These are phyloP conservation scores for Kitagawia praeruptora DNA, from an alignment of 129 eudicot genomes.

Conservation along the genomic window DNA sequence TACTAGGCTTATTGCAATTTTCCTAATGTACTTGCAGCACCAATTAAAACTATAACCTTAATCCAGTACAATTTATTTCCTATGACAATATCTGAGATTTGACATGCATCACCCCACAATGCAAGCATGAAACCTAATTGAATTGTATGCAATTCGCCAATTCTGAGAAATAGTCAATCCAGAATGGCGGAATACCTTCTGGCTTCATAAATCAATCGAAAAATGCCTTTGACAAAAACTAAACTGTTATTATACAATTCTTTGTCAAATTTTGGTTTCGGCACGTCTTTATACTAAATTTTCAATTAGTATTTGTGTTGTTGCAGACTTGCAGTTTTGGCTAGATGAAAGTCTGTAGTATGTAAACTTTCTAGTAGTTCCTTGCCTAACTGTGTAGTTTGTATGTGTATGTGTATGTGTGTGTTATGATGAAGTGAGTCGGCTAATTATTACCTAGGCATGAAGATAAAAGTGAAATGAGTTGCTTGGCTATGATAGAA, in stretches of 20 bases:
- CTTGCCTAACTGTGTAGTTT: not conserved
- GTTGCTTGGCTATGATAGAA: not conserved
- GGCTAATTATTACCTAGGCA: not conserved
- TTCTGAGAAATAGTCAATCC: not conserved
- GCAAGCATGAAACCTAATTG: too few relatives aligned
- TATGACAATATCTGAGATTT: too few relatives aligned
- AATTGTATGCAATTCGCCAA: too few relatives aligned
- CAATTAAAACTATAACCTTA: too few relatives aligned
- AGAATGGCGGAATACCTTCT: not conserved
- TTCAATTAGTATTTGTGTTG: not conserved
- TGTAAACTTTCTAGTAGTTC: not conserved
- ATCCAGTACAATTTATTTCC: too few relatives aligned
- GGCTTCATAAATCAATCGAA: not conserved
- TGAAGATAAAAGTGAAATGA: not conserved
- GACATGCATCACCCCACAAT: too few relatives aligned
- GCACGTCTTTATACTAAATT: not conserved
- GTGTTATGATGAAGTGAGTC: not conserved
- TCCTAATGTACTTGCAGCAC: too few relatives aligned
- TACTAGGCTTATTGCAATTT: too few relatives aligned
- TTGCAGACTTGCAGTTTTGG: too few relatives aligned
- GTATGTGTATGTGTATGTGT: not conserved
- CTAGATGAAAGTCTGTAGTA: not conserved
- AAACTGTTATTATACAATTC: not conserved
- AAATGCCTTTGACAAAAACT: not conserved
- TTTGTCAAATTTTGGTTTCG: not conserved